Evolutionary conservation across 768 basidiomycete genomes (phyloP).

Genomic region (Mrakia blollopis): DNA sequence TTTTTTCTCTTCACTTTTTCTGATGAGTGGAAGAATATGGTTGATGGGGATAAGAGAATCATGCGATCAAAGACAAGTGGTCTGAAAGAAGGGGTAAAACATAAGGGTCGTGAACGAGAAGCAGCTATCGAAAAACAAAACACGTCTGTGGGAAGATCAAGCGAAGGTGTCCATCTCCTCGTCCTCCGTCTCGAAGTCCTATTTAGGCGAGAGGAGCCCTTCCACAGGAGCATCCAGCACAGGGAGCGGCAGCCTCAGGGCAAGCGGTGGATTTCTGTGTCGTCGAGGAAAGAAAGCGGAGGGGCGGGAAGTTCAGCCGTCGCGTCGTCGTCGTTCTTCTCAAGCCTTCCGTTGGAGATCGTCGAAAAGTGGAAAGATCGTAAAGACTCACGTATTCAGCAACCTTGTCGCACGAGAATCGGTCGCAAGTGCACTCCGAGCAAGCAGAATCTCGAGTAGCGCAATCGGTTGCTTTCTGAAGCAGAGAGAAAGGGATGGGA

Average conservation of each 20-base stretch:
- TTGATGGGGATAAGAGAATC: too few relatives aligned
- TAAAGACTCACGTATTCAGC: constrained; percentile 11
- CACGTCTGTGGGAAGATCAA: constrained; percentile 1
- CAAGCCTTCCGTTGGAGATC: background rate
- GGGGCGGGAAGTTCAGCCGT: background rate
- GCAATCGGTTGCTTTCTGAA: background rate
- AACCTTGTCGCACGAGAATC: background rate
- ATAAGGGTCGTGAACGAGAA: background rate
- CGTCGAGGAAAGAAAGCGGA: background rate
- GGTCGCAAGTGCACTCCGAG: constrained; percentile 3
- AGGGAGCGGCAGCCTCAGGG: background rate
- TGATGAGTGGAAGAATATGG: too few relatives aligned
- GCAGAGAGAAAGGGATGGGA: background rate
- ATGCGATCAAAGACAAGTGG: background rate
- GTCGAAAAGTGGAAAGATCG: too few relatives aligned
- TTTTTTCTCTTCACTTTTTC: background rate
- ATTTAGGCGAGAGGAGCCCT: constrained; percentile 5
- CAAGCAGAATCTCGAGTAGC: constrained; percentile 6
- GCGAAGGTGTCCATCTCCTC: background rate
- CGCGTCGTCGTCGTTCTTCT: background rate
- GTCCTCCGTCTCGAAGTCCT: background rate
- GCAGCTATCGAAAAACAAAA: background rate
- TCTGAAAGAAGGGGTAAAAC: too few relatives aligned
- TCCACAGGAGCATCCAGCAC: constrained; percentile 5
- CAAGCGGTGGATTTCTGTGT: background rate